Evolutionary conservation across 768 basidiomycete species (phyloP).

Genomic region (Paxillus rubicundulus): DNA sequence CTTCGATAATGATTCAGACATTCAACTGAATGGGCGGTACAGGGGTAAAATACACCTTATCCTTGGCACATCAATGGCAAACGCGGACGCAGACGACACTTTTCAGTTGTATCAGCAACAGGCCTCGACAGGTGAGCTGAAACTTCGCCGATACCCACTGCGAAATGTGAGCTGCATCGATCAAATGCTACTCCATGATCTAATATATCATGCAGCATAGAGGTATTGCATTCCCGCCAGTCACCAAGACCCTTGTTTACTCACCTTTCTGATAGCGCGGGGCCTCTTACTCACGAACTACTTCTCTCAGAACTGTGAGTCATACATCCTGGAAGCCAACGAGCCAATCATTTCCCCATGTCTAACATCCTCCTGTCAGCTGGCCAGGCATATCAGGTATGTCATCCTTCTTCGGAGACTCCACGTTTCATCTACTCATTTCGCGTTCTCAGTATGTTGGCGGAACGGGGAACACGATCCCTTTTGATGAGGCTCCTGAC

Average conservation of each 20-base stretch:
- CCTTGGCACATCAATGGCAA: conserved; percentile 36
- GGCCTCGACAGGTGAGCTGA: conserved; percentile 51
- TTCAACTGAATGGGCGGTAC: background rate
- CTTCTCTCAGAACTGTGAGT: conserved; percentile 81
- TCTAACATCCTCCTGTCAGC: conserved; percentile 40
- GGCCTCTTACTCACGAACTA: conserved; percentile 74
- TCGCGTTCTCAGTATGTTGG: conserved; percentile 61
- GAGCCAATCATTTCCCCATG: background rate
- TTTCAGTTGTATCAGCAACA: conserved; percentile 68
- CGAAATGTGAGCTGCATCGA: conserved; percentile 47
- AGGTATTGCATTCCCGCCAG: conserved; percentile 39
- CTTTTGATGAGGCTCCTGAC: conserved; percentile 55
- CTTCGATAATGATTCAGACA: background rate
- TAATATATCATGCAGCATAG: conserved; percentile 52
- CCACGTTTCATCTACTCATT: conserved; percentile 7
- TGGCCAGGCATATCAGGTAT: conserved; percentile 77
- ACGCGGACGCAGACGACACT: conserved; percentile 49
- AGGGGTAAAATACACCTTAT: conserved; percentile 66
- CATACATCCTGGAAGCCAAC: background rate
- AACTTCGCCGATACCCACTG: conserved; percentile 72
- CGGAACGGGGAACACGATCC: conserved; percentile 68
- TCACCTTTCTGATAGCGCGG: conserved; percentile 45
- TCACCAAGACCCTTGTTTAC: conserved; percentile 5
- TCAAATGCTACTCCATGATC: conserved; percentile 2
- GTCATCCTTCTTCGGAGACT: conserved; percentile 7